phyloP scores from a whole-genome alignment of 495 filamentous ascomycete genomes.

The Penicillium psychrofluorescens region DNA sequence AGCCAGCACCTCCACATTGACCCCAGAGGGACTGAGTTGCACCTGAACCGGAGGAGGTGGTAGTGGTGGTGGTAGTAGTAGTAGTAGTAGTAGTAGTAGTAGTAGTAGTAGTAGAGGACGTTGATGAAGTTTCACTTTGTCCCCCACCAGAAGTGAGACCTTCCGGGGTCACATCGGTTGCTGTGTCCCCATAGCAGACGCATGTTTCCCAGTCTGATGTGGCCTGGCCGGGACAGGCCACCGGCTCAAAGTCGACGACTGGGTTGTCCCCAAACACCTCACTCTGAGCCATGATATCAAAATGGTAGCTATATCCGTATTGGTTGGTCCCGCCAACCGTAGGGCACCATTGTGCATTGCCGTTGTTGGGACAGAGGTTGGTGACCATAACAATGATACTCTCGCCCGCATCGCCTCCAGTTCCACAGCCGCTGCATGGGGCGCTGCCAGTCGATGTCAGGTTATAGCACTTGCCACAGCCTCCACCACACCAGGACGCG shows the following conservation, averaged over 20 bases:
- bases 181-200: conserved; percentile 9
- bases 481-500: conserved; percentile 28
- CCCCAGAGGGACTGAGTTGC: conserved; percentile 9
- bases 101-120: too few relatives aligned
- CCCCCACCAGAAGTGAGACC: background rate
- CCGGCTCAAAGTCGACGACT: conserved; percentile 28
- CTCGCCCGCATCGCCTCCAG: conserved; percentile 22
- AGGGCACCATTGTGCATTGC: conserved; percentile 34
- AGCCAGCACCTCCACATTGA: conserved; percentile 39
- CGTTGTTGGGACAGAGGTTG: conserved; percentile 31
- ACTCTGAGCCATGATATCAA: conserved; percentile 34
- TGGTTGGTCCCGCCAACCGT: conserved; percentile 19
- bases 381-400: conserved; percentile 36
- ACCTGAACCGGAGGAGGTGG: too few relatives aligned
- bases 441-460: conserved; percentile 28
- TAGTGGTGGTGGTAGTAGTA: too few relatives aligned
- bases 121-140: too few relatives aligned
- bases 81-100: too few relatives aligned
- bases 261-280: conserved; percentile 30
- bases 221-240: conserved; percentile 20
- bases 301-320: conserved; percentile 34
- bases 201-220: conserved; percentile 13
- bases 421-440: conserved; percentile 21
- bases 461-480: conserved; percentile 34
- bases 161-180: conserved; percentile 4